Percentiles rank a stretch among this genome's conserved stretches.
Conservation (phyloP, 2,329 filamentous ascomycete species). For the Aspergillus puulaauensis region DNA sequence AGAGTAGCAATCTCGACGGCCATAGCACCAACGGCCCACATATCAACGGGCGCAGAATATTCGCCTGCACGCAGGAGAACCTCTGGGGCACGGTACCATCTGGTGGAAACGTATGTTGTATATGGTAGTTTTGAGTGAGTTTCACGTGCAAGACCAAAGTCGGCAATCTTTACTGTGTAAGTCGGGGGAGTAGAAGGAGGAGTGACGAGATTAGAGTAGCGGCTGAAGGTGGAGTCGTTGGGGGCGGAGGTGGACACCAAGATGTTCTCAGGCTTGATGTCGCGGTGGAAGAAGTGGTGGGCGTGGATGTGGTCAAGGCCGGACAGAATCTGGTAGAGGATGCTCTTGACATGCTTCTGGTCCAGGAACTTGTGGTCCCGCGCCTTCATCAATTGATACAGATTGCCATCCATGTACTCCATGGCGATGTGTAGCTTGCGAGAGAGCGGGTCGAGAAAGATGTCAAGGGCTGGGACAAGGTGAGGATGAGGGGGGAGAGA, state of each 20-base stretch:
- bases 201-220: conserved; percentile 90
- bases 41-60: conserved; percentile 96
- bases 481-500: conserved; percentile 85
- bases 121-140: conserved; percentile 96
- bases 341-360: conserved; percentile 90
- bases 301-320: conserved; percentile 97
- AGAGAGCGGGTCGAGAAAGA: conserved; percentile 93
- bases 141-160: conserved; percentile 96
- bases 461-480: conserved; percentile 94
- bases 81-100: conserved; percentile 94
- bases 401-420: conserved; percentile 99
- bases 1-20: conserved; percentile 95
- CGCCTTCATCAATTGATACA: conserved; percentile 98
- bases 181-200: conserved; percentile 90
- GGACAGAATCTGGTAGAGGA: conserved; percentile 93
- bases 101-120: conserved; percentile 95
- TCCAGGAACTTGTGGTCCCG: conserved; percentile 94
- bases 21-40: conserved; percentile 98
- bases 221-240: conserved; percentile 84
- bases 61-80: conserved; percentile 90
- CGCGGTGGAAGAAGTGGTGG: conserved; percentile 96
- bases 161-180: conserved; percentile 97
- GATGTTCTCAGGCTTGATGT: conserved; percentile 99
- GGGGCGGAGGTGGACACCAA: conserved; percentile 87
- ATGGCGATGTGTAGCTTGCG: conserved; percentile 97